Conservation (phyloP, 1,284 basidiomycete species). For the Ceratobasidium theobromae region DNA sequence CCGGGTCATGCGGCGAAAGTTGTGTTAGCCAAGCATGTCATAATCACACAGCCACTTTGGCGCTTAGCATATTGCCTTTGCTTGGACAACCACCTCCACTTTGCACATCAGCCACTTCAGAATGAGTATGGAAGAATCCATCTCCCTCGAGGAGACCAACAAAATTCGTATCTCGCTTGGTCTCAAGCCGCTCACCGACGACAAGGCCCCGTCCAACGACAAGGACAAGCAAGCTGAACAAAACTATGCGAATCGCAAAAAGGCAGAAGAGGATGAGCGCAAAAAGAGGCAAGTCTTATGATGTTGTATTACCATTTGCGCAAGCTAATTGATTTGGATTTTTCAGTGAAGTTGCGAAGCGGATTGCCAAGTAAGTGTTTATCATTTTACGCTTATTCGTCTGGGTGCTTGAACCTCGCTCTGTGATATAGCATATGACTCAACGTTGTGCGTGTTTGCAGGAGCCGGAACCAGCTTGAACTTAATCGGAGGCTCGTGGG, state of each 20-base stretch:
- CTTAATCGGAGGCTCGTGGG: slow-evolving; percentile 31
- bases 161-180: slow-evolving; percentile 93
- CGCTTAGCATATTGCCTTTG: neutral
- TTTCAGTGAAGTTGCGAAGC: slow-evolving; percentile 69
- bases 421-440: slow-evolving; percentile 10
- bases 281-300: slow-evolving; percentile 54
- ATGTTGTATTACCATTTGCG: slow-evolving; percentile 35
- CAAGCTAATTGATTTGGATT: neutral
- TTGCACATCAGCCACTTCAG: slow-evolving; percentile 35
- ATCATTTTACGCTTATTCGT: slow-evolving; percentile 33
- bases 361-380: slow-evolving; percentile 83
- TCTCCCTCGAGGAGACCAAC: slow-evolving; percentile 97
- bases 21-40: too few relatives aligned
- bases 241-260: slow-evolving; percentile 77
- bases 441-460: slow-evolving; percentile 47
- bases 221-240: slow-evolving; percentile 80
- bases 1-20: too few relatives aligned
- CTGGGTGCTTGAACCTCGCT: slow-evolving; percentile 18
- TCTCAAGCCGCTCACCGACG: slow-evolving; percentile 88
- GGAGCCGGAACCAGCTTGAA: slow-evolving; percentile 88
- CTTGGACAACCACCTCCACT: neutral
- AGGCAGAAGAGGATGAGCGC: slow-evolving; percentile 70
- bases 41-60: neutral
- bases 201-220: slow-evolving; percentile 61
- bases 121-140: slow-evolving; percentile 81